These are phyloP conservation scores for Phytophthora aleatoria DNA, from an alignment of 352 stramenopile species.

Conservation along the genomic window DNA sequence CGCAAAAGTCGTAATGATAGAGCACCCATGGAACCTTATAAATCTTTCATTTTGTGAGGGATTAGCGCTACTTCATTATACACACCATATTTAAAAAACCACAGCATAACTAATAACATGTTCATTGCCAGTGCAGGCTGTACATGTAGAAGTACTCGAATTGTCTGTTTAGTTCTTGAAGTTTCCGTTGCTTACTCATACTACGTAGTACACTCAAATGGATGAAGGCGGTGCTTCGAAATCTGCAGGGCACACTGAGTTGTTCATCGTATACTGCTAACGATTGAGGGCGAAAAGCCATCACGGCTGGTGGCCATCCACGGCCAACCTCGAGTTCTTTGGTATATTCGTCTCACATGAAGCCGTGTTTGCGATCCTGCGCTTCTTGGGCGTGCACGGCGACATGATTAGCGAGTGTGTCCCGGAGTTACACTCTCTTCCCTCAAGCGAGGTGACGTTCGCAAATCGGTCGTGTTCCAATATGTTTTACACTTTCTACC, in stretches of 20 bases:
- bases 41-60: no score
- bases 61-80: no score
- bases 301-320: conserved; percentile 40
- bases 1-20: no score
- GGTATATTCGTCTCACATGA: conserved; percentile 46
- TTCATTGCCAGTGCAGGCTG: no score
- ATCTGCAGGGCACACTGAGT: conserved; percentile 34
- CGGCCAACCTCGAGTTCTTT: conserved; percentile 61
- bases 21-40: no score
- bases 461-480: neutral
- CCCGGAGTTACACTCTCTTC: conserved; percentile 35
- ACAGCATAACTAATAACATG: no score
- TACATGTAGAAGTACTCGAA: no score
- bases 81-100: no score
- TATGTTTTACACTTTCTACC: neutral
- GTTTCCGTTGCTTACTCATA: no score
- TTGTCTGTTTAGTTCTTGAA: no score
- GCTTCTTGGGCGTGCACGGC: conserved; percentile 45
- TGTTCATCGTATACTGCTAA: conserved; percentile 43
- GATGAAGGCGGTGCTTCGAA: conserved; percentile 33
- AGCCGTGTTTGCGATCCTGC: conserved; percentile 42
- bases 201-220: conserved; percentile 20
- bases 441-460: no score
- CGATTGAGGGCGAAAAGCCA: neutral
- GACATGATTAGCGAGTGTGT: conserved; percentile 32